Evolutionary conservation across 208 protist species (phyloP), one percentile per base, ranked within the genome.

Genomic region (Leishmania tropica): DNA sequence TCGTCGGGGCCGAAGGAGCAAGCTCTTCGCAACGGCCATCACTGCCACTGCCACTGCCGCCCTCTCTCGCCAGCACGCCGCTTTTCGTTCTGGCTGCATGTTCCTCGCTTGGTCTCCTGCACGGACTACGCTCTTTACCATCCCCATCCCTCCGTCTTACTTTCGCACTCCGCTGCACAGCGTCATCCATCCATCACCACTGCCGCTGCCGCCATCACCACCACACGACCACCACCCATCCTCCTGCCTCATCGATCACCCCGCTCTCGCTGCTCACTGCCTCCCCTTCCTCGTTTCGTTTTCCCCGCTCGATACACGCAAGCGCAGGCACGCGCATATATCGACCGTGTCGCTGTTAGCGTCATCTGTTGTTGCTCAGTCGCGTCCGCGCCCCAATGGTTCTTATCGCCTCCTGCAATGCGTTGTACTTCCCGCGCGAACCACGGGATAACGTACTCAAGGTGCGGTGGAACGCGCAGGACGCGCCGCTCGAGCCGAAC

Each of bases 381-480:
- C 40, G 47, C n/a, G 28, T 24, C 1, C 24, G 47, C 28, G 28
- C 40, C 13, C 31, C 42, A 42, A 96, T 96, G 93, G 71, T 86
- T 0, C 84, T 96, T 28, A 79, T 78, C 2, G 75, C 83, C 3
- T 95, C 91, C 4, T 96, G 93, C 78, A 84, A 88, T 42, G 88
- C 78, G 2, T 64, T 96, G 15, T 96, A 96, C 85, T 96, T 96
- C 76, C 84, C 93, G 13, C 58, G 84, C 7, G 75, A 87, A 28
- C 86, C 90, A 28, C 73, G 80, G 42, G 91, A 96, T 74, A 96
- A 96, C 73, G 53, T 96, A 40, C 62, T 95, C 28, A 87, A 85
- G 2, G 80, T 96, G 2, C 81, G 75, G 67, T 96, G 89, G 86
- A 70, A 56, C 37, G 80, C 79, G 11, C 51, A 37, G 47, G 80